Percentiles rank a stretch among this genome's conserved stretches.
phyloP scores from a whole-genome alignment of 345 rosid species.

The Adansonia digitata region DNA sequence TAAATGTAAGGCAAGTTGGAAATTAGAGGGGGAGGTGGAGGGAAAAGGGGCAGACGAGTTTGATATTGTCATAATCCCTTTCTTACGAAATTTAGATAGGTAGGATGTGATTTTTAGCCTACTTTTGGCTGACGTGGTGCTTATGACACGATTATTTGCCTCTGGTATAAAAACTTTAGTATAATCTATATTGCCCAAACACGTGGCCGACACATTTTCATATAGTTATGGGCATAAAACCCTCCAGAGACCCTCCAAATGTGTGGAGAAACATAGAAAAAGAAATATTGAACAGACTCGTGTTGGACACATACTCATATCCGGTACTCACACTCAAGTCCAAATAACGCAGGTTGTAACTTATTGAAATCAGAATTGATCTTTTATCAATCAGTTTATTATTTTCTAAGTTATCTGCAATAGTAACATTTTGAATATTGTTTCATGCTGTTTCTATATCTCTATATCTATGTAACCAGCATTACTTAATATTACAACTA shows the following conservation, averaged over 20 bases:
- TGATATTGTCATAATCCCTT: neutral
- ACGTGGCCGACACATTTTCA: too few species aligned
- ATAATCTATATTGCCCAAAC: too few species aligned
- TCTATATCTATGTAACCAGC: too few species aligned
- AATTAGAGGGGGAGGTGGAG: neutral
- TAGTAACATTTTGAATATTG: neutral
- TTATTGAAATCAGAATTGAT: neutral
- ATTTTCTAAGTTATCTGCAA: neutral
- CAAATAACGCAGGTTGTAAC: too few species aligned
- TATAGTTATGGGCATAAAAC: too few species aligned
- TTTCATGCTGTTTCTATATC: too few species aligned
- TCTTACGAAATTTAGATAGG: neutral
- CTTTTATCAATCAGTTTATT: neutral
- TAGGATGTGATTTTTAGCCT: neutral
- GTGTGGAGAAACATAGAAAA: too few species aligned
- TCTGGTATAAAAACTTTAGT: neutral
- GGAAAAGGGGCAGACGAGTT: neutral
- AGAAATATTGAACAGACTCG: too few species aligned
- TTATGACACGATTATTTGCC: neutral
- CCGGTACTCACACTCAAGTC: too few species aligned
- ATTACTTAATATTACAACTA: neutral
- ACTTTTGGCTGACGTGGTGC: neutral
- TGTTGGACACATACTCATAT: too few species aligned
- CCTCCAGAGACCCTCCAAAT: too few species aligned
- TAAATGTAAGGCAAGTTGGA: neutral